A percentile compares a stretch with the other conserved stretches of the same genome.
Conservation (phyloP, 108 stramenopile species). For the Chaetoceros muelleri region DNA sequence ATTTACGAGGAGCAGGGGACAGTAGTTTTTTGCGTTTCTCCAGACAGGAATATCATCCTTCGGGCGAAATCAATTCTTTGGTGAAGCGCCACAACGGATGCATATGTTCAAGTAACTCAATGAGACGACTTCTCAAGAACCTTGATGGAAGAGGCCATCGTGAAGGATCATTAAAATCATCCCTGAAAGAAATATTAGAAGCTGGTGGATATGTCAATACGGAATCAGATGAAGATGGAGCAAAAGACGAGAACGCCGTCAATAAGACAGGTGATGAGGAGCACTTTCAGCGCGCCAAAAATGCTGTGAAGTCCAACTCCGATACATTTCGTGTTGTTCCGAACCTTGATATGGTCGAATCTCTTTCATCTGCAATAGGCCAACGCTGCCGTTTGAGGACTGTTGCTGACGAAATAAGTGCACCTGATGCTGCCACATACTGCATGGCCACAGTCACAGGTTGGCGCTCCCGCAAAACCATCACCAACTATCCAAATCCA, state of each 20-base stretch:
- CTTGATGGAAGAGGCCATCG: conserved; percentile 48
- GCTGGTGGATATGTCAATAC: conserved; percentile 22
- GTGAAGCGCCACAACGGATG: conserved; percentile 63
- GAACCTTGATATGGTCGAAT: conserved; percentile 11
- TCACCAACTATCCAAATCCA: not conserved
- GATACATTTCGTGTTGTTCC: conserved; percentile 5
- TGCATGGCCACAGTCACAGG: conserved; percentile 47
- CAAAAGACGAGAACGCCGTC: conserved; percentile 3
- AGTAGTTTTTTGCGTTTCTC: conserved; percentile 36
- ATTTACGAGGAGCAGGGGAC: conserved; percentile 30
- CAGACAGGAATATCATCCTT: conserved; percentile 62
- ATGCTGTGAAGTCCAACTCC: not conserved
- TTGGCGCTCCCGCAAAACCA: conserved; percentile 29
- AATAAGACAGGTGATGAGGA: conserved; percentile 19
- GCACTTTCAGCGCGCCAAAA: conserved; percentile 14
- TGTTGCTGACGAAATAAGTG: conserved; percentile 42
- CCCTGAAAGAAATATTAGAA: conserved; percentile 67
- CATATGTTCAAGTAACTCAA: conserved; percentile 56
- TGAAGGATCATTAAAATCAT: conserved; percentile 56
- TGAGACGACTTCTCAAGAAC: conserved; percentile 56
- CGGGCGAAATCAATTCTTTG: conserved; percentile 37
- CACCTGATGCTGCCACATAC: conserved; percentile 50
- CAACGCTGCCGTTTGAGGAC: conserved; percentile 46
- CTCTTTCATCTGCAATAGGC: conserved; percentile 52
- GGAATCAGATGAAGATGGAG: not conserved